These are phyloP conservation scores for Umbellularia californica DNA, from an alignment of 164 flowering plant genomes.

Conservation along the genomic window DNA sequence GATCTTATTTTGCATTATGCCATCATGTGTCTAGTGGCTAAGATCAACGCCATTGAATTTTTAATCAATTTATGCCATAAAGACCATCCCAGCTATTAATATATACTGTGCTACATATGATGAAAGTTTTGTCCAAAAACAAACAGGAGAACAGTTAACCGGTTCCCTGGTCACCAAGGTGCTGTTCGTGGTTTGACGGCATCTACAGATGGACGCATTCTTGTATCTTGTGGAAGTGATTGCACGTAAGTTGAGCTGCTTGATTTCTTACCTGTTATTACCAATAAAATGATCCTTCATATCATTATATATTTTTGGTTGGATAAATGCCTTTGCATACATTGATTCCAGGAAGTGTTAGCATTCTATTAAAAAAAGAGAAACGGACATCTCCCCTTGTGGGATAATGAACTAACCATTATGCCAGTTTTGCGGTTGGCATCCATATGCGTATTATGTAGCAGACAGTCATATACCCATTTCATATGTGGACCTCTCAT, in stretches of 20 bases:
- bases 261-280: not conserved
- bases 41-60: not conserved
- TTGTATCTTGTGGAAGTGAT: slow-evolving; percentile 91
- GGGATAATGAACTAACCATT: no score
- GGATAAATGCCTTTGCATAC: no score
- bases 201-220: slow-evolving; percentile 85
- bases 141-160: slow-evolving; percentile 69
- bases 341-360: not conserved
- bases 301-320: not conserved
- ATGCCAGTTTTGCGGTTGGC: not conserved
- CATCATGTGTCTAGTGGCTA: not conserved
- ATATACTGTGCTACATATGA: slow-evolving; percentile 1
- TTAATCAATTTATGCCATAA: not conserved
- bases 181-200: slow-evolving; percentile 83
- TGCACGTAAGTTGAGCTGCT: slow-evolving; percentile 55
- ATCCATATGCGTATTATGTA: not conserved
- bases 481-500: not conserved
- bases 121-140: slow-evolving; percentile 4
- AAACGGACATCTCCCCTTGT: no score
- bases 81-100: not conserved
- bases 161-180: slow-evolving; percentile 89
- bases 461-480: not conserved
- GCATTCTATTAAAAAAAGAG: not conserved
- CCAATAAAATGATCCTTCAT: not conserved
- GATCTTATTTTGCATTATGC: not conserved